phyloP scores from a whole-genome alignment of 2,329 filamentous ascomycete genomes.

The Fusarium temperatum region DNA sequence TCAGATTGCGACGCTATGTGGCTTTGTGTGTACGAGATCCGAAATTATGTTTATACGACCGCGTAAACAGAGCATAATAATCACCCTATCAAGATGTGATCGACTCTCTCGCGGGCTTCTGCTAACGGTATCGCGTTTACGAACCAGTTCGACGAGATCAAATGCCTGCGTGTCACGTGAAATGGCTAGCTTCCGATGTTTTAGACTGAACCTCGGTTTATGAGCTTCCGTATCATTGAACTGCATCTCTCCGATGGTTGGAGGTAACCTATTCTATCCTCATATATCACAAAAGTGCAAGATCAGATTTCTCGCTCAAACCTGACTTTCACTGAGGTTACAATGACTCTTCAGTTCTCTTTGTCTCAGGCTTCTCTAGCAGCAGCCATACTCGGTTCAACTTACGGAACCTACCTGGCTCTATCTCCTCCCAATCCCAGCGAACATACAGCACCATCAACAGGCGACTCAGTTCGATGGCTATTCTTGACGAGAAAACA shows the following conservation, averaged over 20 bases:
- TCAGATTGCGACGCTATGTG: neutral
- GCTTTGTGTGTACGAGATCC: neutral
- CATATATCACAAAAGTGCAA: neutral
- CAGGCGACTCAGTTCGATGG: slow-evolving; percentile 35
- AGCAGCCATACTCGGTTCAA: slow-evolving; percentile 41
- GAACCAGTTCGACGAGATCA: neutral
- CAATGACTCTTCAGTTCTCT: slow-evolving; percentile 12
- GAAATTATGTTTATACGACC: neutral
- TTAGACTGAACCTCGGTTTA: neutral
- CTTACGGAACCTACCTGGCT: slow-evolving; percentile 44
- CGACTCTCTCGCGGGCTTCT: no score
- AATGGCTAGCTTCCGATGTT: neutral
- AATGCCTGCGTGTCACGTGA: neutral
- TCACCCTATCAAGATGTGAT: no score
- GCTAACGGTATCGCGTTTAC: neutral
- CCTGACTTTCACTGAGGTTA: no score
- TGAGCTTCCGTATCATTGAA: neutral
- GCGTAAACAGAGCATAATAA: neutral
- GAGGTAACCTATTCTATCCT: neutral
- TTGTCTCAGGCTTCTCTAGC: slow-evolving; percentile 31
- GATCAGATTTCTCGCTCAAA: no score
- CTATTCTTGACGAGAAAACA: slow-evolving; percentile 42
- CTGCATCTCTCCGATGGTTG: neutral
- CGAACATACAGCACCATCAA: slow-evolving; percentile 6
- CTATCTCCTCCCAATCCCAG: slow-evolving; percentile 46